These are phyloP conservation scores for Pseudocercospora fijiensis DNA, from an alignment of 2,329 filamentous ascomycete genomes.

Conservation along the genomic window DNA sequence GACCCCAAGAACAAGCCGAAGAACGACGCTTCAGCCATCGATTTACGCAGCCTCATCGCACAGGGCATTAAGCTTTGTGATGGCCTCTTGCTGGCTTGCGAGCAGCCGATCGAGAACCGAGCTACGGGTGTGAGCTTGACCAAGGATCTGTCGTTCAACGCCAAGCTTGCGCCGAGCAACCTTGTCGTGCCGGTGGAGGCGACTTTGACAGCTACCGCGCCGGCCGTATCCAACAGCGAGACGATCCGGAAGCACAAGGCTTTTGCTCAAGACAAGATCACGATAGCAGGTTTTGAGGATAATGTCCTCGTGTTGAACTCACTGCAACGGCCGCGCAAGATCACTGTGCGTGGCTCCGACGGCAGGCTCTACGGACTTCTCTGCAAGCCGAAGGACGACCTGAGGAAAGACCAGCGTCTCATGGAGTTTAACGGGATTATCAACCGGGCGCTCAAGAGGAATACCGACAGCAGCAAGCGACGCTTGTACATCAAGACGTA, in stretches of 20 bases:
- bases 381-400: conserved; percentile 96
- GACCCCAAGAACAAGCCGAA: conserved; percentile 58
- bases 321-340: conserved; percentile 84
- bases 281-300: conserved; percentile 76
- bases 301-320: conserved; percentile 89
- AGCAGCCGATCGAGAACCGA: conserved; percentile 72
- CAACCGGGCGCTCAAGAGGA: conserved; percentile 87
- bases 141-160: conserved; percentile 77
- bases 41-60: conserved; percentile 69
- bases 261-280: conserved; percentile 82
- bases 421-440: conserved; percentile 99
- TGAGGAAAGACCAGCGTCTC: conserved; percentile 93
- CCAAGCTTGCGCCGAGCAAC: conserved; percentile 75
- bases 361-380: conserved; percentile 85
- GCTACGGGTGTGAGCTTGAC: conserved; percentile 71
- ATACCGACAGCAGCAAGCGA: conserved; percentile 84
- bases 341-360: conserved; percentile 85
- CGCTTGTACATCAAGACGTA: conserved; percentile 97
- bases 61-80: conserved; percentile 81
- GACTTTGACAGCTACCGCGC: conserved; percentile 78
- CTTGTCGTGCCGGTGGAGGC: conserved; percentile 87
- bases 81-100: conserved; percentile 76
- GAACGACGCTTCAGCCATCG: conserved; percentile 53
- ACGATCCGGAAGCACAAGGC: conserved; percentile 72
- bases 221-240: conserved; percentile 66